A percentile compares a stretch with the other conserved stretches of the same genome.
Evolutionary conservation across 345 rosid genomes (phyloP).

Genomic region (Populus ilicifolia): DNA sequence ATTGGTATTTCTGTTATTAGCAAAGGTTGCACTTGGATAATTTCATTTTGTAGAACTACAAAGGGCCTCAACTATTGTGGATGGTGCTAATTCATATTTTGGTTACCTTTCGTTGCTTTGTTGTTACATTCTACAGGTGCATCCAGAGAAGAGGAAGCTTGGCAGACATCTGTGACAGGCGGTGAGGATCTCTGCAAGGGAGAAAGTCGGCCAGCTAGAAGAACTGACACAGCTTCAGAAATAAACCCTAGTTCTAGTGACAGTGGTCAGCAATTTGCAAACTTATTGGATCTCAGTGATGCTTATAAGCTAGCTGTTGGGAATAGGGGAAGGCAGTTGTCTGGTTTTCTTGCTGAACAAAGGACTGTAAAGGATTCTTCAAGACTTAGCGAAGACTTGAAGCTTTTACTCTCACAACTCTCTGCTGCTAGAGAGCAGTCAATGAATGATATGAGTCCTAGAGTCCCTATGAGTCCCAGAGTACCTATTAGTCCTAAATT

Average conservation of each 20-base stretch:
- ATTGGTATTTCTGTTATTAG: neutral
- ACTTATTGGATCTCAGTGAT: slow-evolving; percentile 63
- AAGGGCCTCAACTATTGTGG: neutral
- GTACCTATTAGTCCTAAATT: slow-evolving; percentile 19
- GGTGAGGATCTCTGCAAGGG: slow-evolving; percentile 22
- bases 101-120: neutral
- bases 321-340: slow-evolving; percentile 51
- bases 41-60: neutral
- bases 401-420: slow-evolving; percentile 62
- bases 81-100: neutral
- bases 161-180: slow-evolving; percentile 17
- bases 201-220: slow-evolving; percentile 20
- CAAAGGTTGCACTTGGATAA: neutral
- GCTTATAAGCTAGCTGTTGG: slow-evolving; percentile 76
- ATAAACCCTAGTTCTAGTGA: slow-evolving; percentile 36
- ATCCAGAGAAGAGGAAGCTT: slow-evolving; percentile 27
- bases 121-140: slow-evolving; percentile 34
- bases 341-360: slow-evolving; percentile 57
- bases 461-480: slow-evolving; percentile 31
- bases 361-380: slow-evolving; percentile 71
- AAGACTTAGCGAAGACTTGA: slow-evolving; percentile 65
- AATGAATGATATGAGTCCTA: slow-evolving; percentile 56
- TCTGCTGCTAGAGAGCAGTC: slow-evolving; percentile 67
- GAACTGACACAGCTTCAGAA: slow-evolving; percentile 35
- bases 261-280: slow-evolving; percentile 33